Evolutionary conservation across 345 rosid species (phyloP), one percentile per base, ranked within the genome.

Genomic region (Euphorbia pulcherrima): DNA sequence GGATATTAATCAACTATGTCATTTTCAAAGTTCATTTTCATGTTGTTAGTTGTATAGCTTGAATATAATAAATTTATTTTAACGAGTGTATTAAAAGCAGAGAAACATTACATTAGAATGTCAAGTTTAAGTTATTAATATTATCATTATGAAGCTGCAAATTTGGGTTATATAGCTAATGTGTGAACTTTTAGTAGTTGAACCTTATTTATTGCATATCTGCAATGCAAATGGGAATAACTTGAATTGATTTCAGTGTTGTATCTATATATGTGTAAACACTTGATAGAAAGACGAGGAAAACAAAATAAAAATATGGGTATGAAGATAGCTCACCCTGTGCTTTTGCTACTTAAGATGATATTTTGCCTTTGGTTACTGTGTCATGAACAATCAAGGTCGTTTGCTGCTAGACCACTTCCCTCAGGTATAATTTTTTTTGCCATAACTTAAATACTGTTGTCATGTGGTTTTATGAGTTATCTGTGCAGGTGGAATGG

Each of bases 321-420:
- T 21, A 21, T 21, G 56, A 52, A 52, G 56, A 27, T 52, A n/a
- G 24, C 26, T 52, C 1, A 6, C 7, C 6, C 24, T 62, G 24
- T 33, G 37, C 37, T 33, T 33, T 33, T 37, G 23, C 53, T 67
- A 62, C 61, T 74, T 20, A 67, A 30, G 61, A 53, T 60, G 50
- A 39, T 77, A 39, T 46, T 53, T 60, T 69, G 69, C 65, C 59
- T 77, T 41, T 62, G 54, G 61, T 63, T 77, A 64, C 44, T 72
- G 41, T 33, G 37, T 33, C 37, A 33, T 33, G n/a, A n/a, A n/a
- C n/a, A n/a, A n/a, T 33, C 37, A 33, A 39, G 37, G 41, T 39
- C 75, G 51, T 74, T 27, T n/a, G 67, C 77, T 29, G 71, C 70
- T 27, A 62, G 70, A 24, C 20, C 54, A 33, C 77, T 17, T 14